A percentile compares a stretch with the other conserved stretches of the same genome.
phyloP scores from a whole-genome alignment of 768 basidiomycete genomes.

The Lactarius pseudohatsudake region DNA sequence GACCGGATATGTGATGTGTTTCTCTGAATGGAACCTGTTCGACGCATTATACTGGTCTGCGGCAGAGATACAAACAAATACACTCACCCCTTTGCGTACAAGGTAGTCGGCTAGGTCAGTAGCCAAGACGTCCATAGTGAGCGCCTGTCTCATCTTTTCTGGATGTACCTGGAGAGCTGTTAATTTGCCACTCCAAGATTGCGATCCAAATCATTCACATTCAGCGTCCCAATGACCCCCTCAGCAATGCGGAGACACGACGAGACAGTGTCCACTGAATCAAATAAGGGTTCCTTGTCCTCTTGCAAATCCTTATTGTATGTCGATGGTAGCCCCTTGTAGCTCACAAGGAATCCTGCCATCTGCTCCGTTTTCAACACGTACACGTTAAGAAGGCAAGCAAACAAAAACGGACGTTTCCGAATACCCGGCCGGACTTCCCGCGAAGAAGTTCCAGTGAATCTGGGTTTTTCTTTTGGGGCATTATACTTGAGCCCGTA shows the following conservation, averaged over 20 bases:
- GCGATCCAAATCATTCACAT: slow-evolving; percentile 47
- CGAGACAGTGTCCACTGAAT: slow-evolving; percentile 84
- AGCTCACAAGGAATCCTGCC: slow-evolving; percentile 95
- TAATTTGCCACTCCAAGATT: not conserved
- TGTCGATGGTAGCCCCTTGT: slow-evolving; percentile 96
- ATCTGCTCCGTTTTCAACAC: slow-evolving; percentile 52
- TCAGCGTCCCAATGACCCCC: slow-evolving; percentile 89
- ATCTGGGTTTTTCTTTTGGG: slow-evolving; percentile 99
- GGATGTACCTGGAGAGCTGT: slow-evolving; percentile 64
- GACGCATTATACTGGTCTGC: slow-evolving; percentile 16
- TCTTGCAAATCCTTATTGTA: slow-evolving; percentile 99
- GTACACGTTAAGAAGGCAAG: not conserved
- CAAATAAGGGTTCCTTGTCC: slow-evolving; percentile 97
- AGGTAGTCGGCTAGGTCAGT: slow-evolving; percentile 99
- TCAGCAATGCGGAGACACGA: slow-evolving; percentile 91
- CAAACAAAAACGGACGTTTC: slow-evolving; percentile 56
- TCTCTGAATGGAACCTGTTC: slow-evolving; percentile 93
- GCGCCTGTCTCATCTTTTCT: slow-evolving; percentile 83
- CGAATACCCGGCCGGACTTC: slow-evolving; percentile 93
- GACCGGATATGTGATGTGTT: slow-evolving; percentile 97
- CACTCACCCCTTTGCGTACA: slow-evolving; percentile 92
- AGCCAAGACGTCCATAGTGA: slow-evolving; percentile 97
- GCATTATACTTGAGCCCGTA: slow-evolving; percentile 99
- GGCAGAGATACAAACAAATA: not conserved
- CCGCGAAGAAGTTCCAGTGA: slow-evolving; percentile 94